Base-by-base conservation (phyloP, 202 grass and related monocot genomes). In the Eragrostis tef region DNA sequence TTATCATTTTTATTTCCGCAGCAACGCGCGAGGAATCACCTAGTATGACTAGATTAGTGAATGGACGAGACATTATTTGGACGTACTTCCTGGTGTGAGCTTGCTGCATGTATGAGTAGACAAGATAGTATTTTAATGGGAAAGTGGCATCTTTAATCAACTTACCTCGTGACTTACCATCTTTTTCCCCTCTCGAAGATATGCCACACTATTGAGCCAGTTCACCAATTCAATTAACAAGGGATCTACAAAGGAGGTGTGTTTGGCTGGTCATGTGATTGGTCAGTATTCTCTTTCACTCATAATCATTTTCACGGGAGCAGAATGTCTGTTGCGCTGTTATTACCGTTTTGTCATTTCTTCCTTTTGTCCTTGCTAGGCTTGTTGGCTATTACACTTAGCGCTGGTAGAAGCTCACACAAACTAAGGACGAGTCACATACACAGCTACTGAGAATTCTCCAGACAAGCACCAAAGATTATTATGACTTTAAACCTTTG, bases 181-280 rank as follows among this genome's bases (percentile, higher is more conserved):
- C 64, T 31, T 64, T 62, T 76, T 49, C 44, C 50, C 71, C 22
- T 80, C 39, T 24, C 79, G 56, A 71, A 97, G 94, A 86, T 97
- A 78, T 86, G 67, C 79, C 47, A 97, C 92, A 51, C 52, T 97
- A 17, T 84, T 93, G 74, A 89, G 86, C 64, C 86, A 86, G 75
- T 97, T 83, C 74, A 78, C 85, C 24, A 92, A 71, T 90, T 94
- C 92, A 22, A 83, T 97, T 36, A 94, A 92, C 81, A 94, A 77
- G 42, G 94, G 94, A 75, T 97, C 94, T 61, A 48, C 51, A 43
- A 97, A 90, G 73, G 94, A 97, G 86, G 64, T 66, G 77, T 90
- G 78, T 68, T 45, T 97, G 39, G 91, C 92, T 81, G 90, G 87
- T 68, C 87, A 81, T 27, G 90, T 88, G 27, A 90, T 97, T 65